phyloP scores from a whole-genome alignment of 2,329 filamentous ascomycete genomes.

The Coniochaeta hoffmannii region DNA sequence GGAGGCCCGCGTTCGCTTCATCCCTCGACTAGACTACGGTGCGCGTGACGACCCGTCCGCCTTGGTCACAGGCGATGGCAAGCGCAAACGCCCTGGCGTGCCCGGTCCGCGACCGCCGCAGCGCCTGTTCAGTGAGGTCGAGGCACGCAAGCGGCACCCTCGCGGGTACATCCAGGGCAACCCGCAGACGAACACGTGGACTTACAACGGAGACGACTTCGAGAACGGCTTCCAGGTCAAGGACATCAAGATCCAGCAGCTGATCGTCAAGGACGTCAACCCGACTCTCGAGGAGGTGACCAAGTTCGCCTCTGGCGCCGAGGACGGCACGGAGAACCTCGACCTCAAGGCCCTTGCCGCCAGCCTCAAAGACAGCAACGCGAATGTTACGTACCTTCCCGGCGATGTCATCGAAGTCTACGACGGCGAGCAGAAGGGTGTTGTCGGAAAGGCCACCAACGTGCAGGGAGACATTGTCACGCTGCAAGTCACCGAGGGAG shows the following conservation, averaged over 20 bases:
- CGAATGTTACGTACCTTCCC: slow-evolving; percentile 76
- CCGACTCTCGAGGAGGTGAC: slow-evolving; percentile 92
- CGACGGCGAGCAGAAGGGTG: slow-evolving; percentile 87
- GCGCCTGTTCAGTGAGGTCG: slow-evolving; percentile 84
- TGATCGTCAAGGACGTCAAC: slow-evolving; percentile 84
- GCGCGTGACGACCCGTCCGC: slow-evolving; percentile 64
- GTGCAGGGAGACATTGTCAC: slow-evolving; percentile 91
- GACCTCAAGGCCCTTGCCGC: slow-evolving; percentile 87
- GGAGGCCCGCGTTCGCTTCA: slow-evolving; percentile 77
- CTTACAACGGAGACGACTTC: slow-evolving; percentile 82
- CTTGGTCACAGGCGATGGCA: slow-evolving; percentile 48
- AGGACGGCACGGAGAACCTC: slow-evolving; percentile 89
- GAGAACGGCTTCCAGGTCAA: slow-evolving; percentile 90
- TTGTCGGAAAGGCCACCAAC: slow-evolving; percentile 76
- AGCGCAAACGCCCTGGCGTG: slow-evolving; percentile 67
- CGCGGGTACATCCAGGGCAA: slow-evolving; percentile 56
- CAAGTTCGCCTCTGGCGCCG: slow-evolving; percentile 79
- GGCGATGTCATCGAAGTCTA: slow-evolving; percentile 97
- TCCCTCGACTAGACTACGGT: slow-evolving; percentile 89
- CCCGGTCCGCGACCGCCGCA: slow-evolving; percentile 70
- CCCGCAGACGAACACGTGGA: slow-evolving; percentile 72
- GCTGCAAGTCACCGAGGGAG: slow-evolving; percentile 75
- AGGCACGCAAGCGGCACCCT: slow-evolving; percentile 82
- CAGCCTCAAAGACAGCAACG: slow-evolving; percentile 77
- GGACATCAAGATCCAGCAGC: slow-evolving; percentile 81